phyloP scores from a whole-genome alignment of 1,284 basidiomycete species.

The Ustilago lituana region DNA sequence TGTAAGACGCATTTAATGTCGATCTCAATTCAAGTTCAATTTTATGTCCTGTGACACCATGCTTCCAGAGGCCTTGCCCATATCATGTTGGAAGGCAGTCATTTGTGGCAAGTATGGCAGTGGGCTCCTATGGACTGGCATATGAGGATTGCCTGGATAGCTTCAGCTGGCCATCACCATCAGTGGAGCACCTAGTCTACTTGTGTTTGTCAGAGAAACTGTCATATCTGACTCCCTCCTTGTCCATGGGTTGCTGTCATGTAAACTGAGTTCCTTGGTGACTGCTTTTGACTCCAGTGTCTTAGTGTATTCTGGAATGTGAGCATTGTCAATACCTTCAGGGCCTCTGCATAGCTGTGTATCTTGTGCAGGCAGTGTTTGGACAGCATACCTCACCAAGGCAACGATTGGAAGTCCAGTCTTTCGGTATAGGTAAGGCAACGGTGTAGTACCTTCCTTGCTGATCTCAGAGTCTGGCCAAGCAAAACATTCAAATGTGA shows the following conservation, averaged over 20 bases:
- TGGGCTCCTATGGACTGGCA: conserved; percentile 8
- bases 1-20: no score
- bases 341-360: no score
- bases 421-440: conserved; percentile 14
- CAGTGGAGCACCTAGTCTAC: background rate
- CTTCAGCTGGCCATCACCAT: conserved; percentile 19
- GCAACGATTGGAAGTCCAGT: conserved; percentile 31
- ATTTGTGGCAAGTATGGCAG: conserved; percentile 9
- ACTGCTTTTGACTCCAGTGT: background rate
- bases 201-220: background rate
- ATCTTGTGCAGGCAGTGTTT: background rate
- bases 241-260: conserved; percentile 12
- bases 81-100: background rate
- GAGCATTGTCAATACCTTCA: background rate
- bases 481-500: conserved; percentile 8
- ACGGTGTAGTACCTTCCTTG: no score
- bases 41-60: no score
- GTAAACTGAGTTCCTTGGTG: background rate
- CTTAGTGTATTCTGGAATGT: background rate
- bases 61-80: background rate
- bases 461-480: no score
- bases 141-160: conserved; percentile 8
- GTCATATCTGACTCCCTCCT: conserved; percentile 16
- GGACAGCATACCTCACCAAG: conserved; percentile 7
- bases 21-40: no score